These are phyloP conservation scores for Handroanthus guayacan DNA, from an alignment of 257 asterid genomes.

Conservation along the genomic window DNA sequence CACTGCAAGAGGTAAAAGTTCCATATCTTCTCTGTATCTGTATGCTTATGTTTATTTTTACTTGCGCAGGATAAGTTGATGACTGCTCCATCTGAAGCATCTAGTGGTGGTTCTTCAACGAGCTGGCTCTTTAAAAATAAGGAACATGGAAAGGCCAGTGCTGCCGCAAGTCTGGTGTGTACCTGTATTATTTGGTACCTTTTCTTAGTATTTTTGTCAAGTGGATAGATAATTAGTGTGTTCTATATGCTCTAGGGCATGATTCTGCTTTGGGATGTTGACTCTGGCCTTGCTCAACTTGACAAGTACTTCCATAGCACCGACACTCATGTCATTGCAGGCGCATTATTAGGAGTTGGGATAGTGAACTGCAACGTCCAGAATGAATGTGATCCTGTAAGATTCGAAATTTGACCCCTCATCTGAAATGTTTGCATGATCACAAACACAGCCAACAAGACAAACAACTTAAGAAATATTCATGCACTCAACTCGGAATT, in stretches of 20 bases:
- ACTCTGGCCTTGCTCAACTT: constrained; percentile 92
- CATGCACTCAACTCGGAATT: constrained; percentile 11
- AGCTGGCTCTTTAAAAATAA: constrained; percentile 95
- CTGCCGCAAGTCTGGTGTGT: constrained; percentile 95
- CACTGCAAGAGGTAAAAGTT: neutral
- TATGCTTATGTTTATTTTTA: neutral
- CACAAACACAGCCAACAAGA: neutral
- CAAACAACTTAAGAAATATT: neutral
- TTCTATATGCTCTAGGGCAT: constrained; percentile 65
- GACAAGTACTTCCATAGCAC: constrained; percentile 91
- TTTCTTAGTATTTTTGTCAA: neutral
- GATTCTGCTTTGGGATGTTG: constrained; percentile 97
- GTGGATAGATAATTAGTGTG: constrained; percentile 32
- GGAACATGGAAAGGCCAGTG: constrained; percentile 96
- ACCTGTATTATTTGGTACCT: constrained; percentile 1
- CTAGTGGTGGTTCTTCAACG: constrained; percentile 76
- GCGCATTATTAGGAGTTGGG: constrained; percentile 93
- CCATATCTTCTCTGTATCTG: neutral
- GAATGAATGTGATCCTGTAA: constrained; percentile 96
- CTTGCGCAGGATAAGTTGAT: constrained; percentile 85
- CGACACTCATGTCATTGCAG: constrained; percentile 76
- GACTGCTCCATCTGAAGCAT: constrained; percentile 84
- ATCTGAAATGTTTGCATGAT: neutral
- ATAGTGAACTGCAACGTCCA: constrained; percentile 80
- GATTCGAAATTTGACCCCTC: constrained; percentile 26